Evolutionary conservation across 2,329 filamentous ascomycete species (phyloP), one percentile per base, ranked within the genome.

Genomic region (Tolypocladium sp.): DNA sequence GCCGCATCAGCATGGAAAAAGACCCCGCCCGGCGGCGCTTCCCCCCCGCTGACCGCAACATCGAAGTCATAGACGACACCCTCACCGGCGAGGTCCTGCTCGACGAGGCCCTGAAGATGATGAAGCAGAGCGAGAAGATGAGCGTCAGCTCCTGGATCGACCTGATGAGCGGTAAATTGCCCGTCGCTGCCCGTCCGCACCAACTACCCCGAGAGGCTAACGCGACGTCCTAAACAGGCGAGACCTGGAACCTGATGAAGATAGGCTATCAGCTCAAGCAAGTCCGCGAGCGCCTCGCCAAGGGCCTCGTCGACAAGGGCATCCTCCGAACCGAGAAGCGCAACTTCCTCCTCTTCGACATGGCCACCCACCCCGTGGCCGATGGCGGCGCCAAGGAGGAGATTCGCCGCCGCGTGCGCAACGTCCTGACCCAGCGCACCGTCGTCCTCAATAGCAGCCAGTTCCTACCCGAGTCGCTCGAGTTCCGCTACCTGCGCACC

Each of bases 161-260:
- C 75, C 80, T 99, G 66, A 93, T 99, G 92, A 97, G 92, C 75
- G 94, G 93, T 97, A 85, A 85, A 68, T 5, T 12, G 17, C 30
- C 49, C 49, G 30, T 10, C 27, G 27, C 15, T 5, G 9, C 27
- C 30, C 30, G 20, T 7, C 27, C 8, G 17, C 49, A 13, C 9
- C 25, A 13, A 46, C 10, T 8, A n/a, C 22, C 6, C 15, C 17
- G 54, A 57, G 27, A 41, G n/a, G 44, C 58, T 62, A 30, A 61
- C 46, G 8, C 35, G 15, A 20, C n/a, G 15, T 49, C 30, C 33
- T 13, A 15, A 20, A 10, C 71, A 97, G 93, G 94, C 73, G 94
- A 99, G 77, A 99, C 94, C 58, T 99, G 94, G 94, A 99, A 99
- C 73, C 80, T 99, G 65, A 97, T 99, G 94, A 99, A 99, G 82